Base-by-base conservation (phyloP, 768 basidiomycete genomes). In the Hydnum rufescens region DNA sequence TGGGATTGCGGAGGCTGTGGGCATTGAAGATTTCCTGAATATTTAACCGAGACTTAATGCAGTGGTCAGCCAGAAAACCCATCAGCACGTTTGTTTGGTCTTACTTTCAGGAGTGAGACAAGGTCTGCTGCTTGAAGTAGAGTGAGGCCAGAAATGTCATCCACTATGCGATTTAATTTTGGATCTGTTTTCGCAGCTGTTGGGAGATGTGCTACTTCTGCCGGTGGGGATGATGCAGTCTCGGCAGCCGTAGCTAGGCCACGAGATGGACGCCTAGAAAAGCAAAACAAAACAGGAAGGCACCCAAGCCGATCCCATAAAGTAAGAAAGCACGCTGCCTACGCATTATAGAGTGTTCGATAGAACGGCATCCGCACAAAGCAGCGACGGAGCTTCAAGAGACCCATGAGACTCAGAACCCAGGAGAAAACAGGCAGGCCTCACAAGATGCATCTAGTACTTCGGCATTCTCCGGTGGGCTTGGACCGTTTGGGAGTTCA, bases 1-100 rank as follows among this genome's bases (percentile, higher is more conserved):
- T 2, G 76, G 68, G 5, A 76, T 69, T 18, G 78, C 71, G 26
- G 82, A 68, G 8, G 85, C 77, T 31, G 83, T 71, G 44, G 90
- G 88, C 74, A 95, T 76, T n/a, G n/a, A n/a, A n/a, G n/a, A 97
- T 86, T 71, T 97, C 93, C 68, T 92, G 86, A 57, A 99, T 99
- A 64, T 96, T 97, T 55, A 99, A 66, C 55, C 84, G 80, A 49
- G 86, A 72, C 93, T 96, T 6, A 13, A 55, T 23, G 18, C 19
- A 26, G 52, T 8, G 22, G 34, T 54, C 22, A 51, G 50, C 46
- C 26, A 22, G 26, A 19, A 51, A n/a, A 52, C 31, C 44, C 4
- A 34, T 22, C 8, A 2, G 19, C 31, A 49, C 19, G 30, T 30
- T 3, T n/a, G 34, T 30, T 47, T 1, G 44, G 39, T 55, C 70